Conservation (phyloP, 495 filamentous ascomycete genomes). For the Tetracladium marchalianum region DNA sequence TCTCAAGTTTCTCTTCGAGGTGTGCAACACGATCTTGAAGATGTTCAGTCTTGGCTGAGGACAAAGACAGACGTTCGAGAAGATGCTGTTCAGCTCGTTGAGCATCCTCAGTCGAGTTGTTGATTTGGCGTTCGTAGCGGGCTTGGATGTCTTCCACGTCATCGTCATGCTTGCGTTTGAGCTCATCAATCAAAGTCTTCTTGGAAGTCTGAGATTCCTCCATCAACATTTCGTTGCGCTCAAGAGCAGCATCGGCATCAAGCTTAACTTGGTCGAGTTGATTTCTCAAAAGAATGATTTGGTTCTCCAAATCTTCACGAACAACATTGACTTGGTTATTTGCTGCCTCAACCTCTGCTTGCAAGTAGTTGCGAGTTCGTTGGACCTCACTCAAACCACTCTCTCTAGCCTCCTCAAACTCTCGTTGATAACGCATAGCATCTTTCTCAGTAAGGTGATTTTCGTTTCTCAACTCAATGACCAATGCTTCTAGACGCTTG, state of each 20-base stretch:
- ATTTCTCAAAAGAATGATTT: constrained; percentile 53
- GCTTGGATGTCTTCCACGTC: constrained; percentile 54
- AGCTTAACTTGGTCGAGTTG: constrained; percentile 63
- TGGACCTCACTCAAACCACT: constrained; percentile 66
- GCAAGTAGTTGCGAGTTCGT: constrained; percentile 64
- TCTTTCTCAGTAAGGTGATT: constrained; percentile 54
- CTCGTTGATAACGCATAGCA: constrained; percentile 64
- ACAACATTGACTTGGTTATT: constrained; percentile 76
- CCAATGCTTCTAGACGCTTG: constrained; percentile 53
- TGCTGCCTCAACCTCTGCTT: constrained; percentile 68
- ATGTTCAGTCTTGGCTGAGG: constrained; percentile 69
- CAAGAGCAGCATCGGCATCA: constrained; percentile 64
- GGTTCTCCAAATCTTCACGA: constrained; percentile 64
- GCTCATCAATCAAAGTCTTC: constrained; percentile 55
- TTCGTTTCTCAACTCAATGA: constrained; percentile 56
- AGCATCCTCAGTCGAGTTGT: constrained; percentile 61
- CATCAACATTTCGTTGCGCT: constrained; percentile 64
- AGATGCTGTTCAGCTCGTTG: constrained; percentile 58
- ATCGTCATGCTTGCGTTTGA: constrained; percentile 60
- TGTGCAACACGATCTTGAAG: constrained; percentile 71
- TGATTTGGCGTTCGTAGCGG: constrained; percentile 64
- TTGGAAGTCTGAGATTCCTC: constrained; percentile 62
- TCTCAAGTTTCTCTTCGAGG: constrained; percentile 81
- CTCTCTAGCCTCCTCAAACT: constrained; percentile 74
- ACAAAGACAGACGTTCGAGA: constrained; percentile 60